Conservation (phyloP, 1,284 basidiomycete genomes). For the Caloboletus firmus region DNA sequence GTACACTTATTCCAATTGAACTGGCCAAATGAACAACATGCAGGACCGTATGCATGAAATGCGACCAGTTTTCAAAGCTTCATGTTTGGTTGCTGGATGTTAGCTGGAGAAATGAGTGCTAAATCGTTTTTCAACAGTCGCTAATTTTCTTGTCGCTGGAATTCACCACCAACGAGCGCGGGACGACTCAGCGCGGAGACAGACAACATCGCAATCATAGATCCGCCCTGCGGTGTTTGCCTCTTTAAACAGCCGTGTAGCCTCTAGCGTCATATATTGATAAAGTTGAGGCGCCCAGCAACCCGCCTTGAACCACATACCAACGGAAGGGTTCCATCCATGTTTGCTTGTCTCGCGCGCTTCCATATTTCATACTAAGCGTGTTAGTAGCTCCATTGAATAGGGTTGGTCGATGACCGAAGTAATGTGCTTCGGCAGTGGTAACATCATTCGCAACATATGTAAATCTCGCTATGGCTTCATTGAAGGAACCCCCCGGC, state of each 20-base stretch:
- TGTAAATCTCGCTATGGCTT: not conserved
- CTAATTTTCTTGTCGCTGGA: conserved; percentile 42
- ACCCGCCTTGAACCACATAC: too few relatives aligned
- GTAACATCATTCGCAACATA: not conserved
- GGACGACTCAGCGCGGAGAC: too few relatives aligned
- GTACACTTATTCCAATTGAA: too few relatives aligned
- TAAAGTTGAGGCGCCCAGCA: too few relatives aligned
- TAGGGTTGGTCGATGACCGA: not conserved
- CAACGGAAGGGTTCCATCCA: conserved; percentile 58
- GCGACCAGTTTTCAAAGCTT: too few relatives aligned
- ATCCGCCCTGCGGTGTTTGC: conserved; percentile 70
- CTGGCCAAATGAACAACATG: too few relatives aligned
- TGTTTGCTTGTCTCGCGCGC: conserved; percentile 54
- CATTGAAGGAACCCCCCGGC: not conserved
- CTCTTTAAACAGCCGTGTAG: conserved; percentile 60
- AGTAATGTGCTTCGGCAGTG: not conserved
- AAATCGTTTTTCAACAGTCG: too few relatives aligned
- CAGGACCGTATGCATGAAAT: too few relatives aligned
- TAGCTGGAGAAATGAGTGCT: too few relatives aligned
- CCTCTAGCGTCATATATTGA: not conserved
- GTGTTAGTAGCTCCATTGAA: conserved; percentile 53
- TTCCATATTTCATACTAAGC: conserved; percentile 36
- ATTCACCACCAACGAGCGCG: conserved; percentile 75
- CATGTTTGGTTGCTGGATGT: too few relatives aligned
- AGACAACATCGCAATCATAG: conserved; percentile 61